Base-by-base conservation (phyloP, 2,329 filamentous ascomycete genomes). In the Fusarium palustre region DNA sequence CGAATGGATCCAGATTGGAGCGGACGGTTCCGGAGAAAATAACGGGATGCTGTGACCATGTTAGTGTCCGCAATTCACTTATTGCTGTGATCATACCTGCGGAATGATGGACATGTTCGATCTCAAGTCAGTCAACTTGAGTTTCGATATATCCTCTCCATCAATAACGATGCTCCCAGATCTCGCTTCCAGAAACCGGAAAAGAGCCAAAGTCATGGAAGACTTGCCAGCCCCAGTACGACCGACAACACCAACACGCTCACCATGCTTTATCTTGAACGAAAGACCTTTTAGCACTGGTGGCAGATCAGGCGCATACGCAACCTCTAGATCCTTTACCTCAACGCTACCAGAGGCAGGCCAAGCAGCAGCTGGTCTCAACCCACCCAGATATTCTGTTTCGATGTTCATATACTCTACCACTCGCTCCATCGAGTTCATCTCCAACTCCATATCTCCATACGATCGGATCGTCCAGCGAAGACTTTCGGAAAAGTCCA, bases 171-270 rank as follows among this genome's bases (percentile, higher is more conserved):
- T 89, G 11, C 79, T 86, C 9, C 91, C 91, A 9, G 87, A 84
- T 4, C 83, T 79, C 0, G 90, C 86, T 75, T 93, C 90, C 5
- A 94, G 80, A 81, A 94, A 93, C 18, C 91, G 89, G 83, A 94
- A 93, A 2, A 94, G 81, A 0, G 91, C 91, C 2, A 93, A 81
- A 0, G 91, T 92, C 15, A 94, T 80, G 0, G 90, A 91, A 0
- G 90, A 92, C 78, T 94, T 94, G 50, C 91, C 91, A 0, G 91
- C 91, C 5, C 91, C 91, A 0, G 92, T 94, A 16, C 92, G 87
- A 8, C 92, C 92, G 4, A 94, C 89, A 7, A 93, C 88, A 16
- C 91, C 91, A 22, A 94, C 81, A 7, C 91, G 83, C 78, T 93
- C 87, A 64, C 90, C 90, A 49, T 85, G 82, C 30, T 87, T 81